Evolutionary conservation across 208 protist species (phyloP).

Genomic region (Crithidia expoeki): DNA sequence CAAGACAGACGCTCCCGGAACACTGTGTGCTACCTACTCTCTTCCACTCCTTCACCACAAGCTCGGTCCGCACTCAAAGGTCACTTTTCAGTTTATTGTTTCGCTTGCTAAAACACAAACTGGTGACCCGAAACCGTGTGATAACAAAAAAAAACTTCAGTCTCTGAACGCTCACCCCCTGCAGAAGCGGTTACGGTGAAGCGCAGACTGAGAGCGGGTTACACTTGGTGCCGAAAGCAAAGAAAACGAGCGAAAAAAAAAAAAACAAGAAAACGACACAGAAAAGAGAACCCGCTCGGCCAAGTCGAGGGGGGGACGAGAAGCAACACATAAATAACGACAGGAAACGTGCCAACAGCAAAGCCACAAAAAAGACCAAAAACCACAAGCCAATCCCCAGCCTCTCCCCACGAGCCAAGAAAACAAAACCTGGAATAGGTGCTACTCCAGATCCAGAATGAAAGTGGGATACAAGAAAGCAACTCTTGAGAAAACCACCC

Average conservation of each 20-base stretch:
- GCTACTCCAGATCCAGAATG: background rate
- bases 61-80: background rate
- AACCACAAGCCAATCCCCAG: no score
- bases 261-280: background rate
- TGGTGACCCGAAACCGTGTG: background rate
- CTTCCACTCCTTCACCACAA: background rate
- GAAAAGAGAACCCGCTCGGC: background rate
- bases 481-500: no score
- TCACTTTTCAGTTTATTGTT: slow-evolving; percentile 1
- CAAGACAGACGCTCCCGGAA: background rate
- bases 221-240: background rate
- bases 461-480: no score
- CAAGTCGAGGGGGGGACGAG: background rate
- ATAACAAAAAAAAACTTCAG: background rate
- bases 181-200: background rate
- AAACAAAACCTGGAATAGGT: background rate
- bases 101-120: slow-evolving; percentile 22
- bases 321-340: slow-evolving; percentile 4
- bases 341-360: background rate
- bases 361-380: background rate
- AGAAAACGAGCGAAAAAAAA: background rate
- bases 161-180: no score
- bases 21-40: slow-evolving; percentile 2
- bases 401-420: no score
- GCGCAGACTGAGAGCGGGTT: background rate